These are phyloP conservation scores for Hygrophorus pudorinus DNA, from an alignment of 768 basidiomycete genomes.

Conservation along the genomic window DNA sequence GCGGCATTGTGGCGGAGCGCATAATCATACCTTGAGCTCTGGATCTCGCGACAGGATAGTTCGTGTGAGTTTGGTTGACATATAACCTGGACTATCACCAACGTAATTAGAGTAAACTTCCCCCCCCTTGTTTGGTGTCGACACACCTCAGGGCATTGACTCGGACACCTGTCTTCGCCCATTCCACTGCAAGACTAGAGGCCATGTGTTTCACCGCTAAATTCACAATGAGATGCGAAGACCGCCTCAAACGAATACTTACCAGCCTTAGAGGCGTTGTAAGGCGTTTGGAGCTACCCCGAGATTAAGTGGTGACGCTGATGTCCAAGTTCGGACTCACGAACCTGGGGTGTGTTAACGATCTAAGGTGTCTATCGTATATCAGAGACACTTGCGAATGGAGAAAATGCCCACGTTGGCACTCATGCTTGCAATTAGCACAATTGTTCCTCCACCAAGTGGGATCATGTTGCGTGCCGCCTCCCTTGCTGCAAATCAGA, in stretches of 20 bases:
- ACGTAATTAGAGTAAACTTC: not conserved
- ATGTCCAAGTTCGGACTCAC: slow-evolving; percentile 3
- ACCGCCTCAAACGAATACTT: slow-evolving; percentile 9
- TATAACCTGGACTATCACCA: slow-evolving; percentile 75
- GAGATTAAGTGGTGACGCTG: slow-evolving; percentile 1
- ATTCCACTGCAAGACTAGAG: slow-evolving; percentile 85
- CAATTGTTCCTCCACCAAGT: slow-evolving; percentile 67
- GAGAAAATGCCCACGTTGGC: slow-evolving; percentile 51
- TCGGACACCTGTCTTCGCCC: slow-evolving; percentile 83
- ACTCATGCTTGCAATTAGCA: slow-evolving; percentile 87
- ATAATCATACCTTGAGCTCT: slow-evolving; percentile 52
- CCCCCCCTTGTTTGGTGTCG: not conserved
- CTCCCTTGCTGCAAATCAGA: slow-evolving; percentile 55
- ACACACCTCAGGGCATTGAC: slow-evolving; percentile 71
- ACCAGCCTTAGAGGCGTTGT: slow-evolving; percentile 94
- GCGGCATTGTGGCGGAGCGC: not conserved
- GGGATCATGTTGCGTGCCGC: slow-evolving; percentile 89
- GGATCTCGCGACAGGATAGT: slow-evolving; percentile 68
- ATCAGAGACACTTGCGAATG: slow-evolving; percentile 5
- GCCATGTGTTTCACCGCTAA: slow-evolving; percentile 91
- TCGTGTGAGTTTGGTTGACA: slow-evolving; percentile 83
- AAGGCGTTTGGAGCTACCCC: slow-evolving; percentile 76
- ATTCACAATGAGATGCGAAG: not conserved
- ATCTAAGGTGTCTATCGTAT: slow-evolving; percentile 35
- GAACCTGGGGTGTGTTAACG: slow-evolving; percentile 80